phyloP scores from a whole-genome alignment of 1,139 yeast species.

The Blastobotrys petasosporus region DNA sequence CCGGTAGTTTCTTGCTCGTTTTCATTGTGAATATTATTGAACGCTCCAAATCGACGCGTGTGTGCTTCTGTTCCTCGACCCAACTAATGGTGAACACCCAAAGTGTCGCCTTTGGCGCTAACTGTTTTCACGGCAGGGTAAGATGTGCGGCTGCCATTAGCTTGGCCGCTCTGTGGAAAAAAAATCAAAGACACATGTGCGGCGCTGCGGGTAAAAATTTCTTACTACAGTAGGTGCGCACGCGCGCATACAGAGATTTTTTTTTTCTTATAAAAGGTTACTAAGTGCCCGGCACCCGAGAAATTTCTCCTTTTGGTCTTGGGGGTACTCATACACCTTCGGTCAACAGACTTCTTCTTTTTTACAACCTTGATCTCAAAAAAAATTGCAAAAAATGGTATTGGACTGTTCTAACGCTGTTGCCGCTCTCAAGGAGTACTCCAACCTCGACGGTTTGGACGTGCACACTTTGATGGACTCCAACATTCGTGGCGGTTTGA shows the following conservation, averaged over 20 bases:
- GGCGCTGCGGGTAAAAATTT: conserved; percentile 2
- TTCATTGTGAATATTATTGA: not conserved
- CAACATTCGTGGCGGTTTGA: conserved; percentile 84
- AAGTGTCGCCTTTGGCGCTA: not conserved
- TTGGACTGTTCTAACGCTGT: conserved; percentile 59
- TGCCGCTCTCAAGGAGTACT: conserved; percentile 58
- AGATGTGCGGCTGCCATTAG: no score
- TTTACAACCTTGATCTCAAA: not conserved
- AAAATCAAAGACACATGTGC: not conserved
- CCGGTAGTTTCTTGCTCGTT: conserved; percentile 6
- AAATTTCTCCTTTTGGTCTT: conserved; percentile 7
- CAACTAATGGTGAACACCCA: not conserved
- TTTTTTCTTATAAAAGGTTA: conserved; percentile 1
- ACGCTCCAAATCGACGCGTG: not conserved
- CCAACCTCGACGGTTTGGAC: conserved; percentile 77
- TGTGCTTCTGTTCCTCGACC: no score
- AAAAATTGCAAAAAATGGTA: conserved; percentile 10
- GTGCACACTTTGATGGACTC: conserved; percentile 86
- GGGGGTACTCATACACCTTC: conserved; percentile 9
- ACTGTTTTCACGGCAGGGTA: not conserved
- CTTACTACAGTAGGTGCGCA: conserved; percentile 10
- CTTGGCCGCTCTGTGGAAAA: not conserved
- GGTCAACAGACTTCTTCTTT: not conserved
- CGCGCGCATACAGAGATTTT: conserved; percentile 1
- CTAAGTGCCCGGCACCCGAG: no score